These are phyloP conservation scores for Aspergillus sp. DNA, from an alignment of 2,329 filamentous ascomycete species.

Conservation along the genomic window DNA sequence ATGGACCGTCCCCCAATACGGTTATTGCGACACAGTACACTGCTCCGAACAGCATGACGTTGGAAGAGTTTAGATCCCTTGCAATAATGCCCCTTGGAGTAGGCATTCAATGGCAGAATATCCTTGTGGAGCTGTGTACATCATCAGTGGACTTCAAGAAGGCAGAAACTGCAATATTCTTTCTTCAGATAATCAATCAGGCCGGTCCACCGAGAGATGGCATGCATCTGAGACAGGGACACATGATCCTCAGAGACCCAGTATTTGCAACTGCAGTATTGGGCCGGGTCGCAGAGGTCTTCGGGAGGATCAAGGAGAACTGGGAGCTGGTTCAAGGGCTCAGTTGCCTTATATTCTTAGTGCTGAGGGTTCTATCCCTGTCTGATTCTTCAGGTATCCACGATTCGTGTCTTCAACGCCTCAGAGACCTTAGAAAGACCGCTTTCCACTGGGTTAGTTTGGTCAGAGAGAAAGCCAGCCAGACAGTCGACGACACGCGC, in stretches of 20 bases:
- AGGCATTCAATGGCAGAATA: slow-evolving; percentile 49
- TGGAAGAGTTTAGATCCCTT: slow-evolving; percentile 51
- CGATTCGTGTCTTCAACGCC: slow-evolving; percentile 18
- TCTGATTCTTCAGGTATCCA: slow-evolving; percentile 15
- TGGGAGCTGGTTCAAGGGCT: slow-evolving; percentile 44
- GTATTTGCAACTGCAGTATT: slow-evolving; percentile 25
- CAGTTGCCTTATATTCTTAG: slow-evolving; percentile 33
- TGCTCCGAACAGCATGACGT: slow-evolving; percentile 43
- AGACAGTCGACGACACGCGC: slow-evolving; percentile 16
- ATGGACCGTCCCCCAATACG: slow-evolving; percentile 38
- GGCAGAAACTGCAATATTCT: slow-evolving; percentile 39
- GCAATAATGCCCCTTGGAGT: slow-evolving; percentile 42
- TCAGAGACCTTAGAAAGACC: slow-evolving; percentile 26
- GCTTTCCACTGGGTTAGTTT: slow-evolving; percentile 34
- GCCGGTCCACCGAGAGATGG: slow-evolving; percentile 29
- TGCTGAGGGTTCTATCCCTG: slow-evolving; percentile 39
- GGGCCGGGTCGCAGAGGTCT: slow-evolving; percentile 19
- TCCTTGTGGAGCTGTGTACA: slow-evolving; percentile 43
- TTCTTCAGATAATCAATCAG: slow-evolving; percentile 46
- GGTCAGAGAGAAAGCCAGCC: slow-evolving; percentile 23
- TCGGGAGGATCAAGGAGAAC: slow-evolving; percentile 39
- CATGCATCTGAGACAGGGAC: slow-evolving; percentile 11
- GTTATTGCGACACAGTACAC: slow-evolving; percentile 43
- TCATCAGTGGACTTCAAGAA: slow-evolving; percentile 46
- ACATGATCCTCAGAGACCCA: slow-evolving; percentile 16